Evolutionary conservation across 257 asterid species (phyloP).

Genomic region (Linderniella brevidens): DNA sequence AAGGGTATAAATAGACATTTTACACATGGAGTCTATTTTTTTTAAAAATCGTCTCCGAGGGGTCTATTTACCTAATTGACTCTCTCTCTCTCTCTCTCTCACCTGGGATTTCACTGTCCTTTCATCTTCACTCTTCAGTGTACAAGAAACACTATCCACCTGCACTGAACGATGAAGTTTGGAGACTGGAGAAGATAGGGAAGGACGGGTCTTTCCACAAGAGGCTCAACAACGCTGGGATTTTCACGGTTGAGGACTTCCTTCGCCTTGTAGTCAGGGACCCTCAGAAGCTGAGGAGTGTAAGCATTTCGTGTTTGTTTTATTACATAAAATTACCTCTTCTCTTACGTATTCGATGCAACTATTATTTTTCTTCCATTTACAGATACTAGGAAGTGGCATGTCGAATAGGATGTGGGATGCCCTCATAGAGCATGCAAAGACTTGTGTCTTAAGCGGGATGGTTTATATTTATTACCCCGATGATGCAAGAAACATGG

Average conservation of each 20-base stretch:
- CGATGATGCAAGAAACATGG: conserved; percentile 69
- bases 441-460: conserved; percentile 89
- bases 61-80: too few species aligned
- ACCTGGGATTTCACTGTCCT: too few species aligned
- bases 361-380: neutral
- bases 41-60: too few species aligned
- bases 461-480: conserved; percentile 74
- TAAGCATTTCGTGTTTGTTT: conserved; percentile 19
- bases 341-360: neutral
- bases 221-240: conserved; percentile 68
- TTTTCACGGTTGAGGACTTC: conserved; percentile 76
- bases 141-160: conserved; percentile 99
- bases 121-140: conserved; percentile 21
- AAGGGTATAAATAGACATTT: too few species aligned
- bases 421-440: conserved; percentile 82
- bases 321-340: conserved; percentile 6
- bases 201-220: conserved; percentile 98
- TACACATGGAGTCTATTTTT: too few species aligned
- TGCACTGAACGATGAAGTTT: conserved; percentile 74
- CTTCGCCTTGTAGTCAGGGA: conserved; percentile 87
- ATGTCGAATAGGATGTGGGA: conserved; percentile 99
- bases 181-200: conserved; percentile 99
- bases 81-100: too few species aligned
- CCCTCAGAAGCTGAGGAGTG: conserved; percentile 75
- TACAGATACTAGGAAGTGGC: conserved; percentile 90